phyloP scores from a whole-genome alignment of 2,329 filamentous ascomycete species.

The Epichloe gansuensis region DNA sequence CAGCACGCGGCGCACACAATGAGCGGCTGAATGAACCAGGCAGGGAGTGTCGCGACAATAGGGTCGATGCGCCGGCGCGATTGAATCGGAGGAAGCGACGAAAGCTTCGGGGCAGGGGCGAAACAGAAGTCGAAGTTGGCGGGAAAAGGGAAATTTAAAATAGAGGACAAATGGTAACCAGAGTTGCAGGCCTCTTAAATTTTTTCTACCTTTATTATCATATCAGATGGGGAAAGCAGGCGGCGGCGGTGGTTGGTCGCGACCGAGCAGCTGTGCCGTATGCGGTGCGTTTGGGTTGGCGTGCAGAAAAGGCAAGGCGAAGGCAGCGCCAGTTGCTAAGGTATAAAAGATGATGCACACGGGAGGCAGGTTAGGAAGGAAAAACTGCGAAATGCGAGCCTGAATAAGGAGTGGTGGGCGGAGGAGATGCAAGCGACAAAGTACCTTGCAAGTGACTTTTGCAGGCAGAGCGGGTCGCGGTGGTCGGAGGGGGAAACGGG shows the following conservation, averaged over 20 bases:
- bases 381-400: conserved; percentile 1
- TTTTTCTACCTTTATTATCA: neutral
- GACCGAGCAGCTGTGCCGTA: conserved; percentile 5
- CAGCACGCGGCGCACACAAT: conserved; percentile 3
- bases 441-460: conserved; percentile 12
- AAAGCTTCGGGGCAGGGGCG: neutral
- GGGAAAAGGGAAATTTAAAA: neutral
- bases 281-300: conserved; percentile 2
- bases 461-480: conserved; percentile 8
- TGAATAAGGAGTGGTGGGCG: neutral
- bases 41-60: conserved; percentile 2
- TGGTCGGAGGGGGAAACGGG: conserved; percentile 12
- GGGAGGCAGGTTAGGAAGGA: neutral
- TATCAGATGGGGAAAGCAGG: neutral
- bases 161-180: neutral
- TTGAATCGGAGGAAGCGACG: neutral
- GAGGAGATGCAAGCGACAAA: neutral
- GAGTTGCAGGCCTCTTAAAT: neutral
- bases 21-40: neutral
- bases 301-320: neutral
- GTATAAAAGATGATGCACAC: neutral
- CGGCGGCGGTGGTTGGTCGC: conserved; percentile 7
- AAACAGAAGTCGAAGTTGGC: neutral
- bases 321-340: neutral
- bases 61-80: conserved; percentile 4